Evolutionary conservation across 2,329 filamentous ascomycete species (phyloP).

Genomic region (Ophiocordyceps camponoti-leonardi): DNA sequence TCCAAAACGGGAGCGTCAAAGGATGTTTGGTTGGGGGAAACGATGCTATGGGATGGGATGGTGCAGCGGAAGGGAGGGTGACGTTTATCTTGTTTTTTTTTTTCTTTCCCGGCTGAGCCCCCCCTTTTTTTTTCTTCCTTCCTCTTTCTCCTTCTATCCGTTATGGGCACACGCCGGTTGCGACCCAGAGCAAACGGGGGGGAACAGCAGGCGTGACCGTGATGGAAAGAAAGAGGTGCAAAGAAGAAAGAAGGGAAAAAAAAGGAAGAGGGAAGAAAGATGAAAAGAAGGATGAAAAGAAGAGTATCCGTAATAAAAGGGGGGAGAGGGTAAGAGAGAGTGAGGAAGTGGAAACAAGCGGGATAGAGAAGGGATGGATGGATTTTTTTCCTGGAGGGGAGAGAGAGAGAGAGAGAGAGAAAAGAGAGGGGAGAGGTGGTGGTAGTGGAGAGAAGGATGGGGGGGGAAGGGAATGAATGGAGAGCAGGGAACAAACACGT

Average conservation of each 20-base stretch:
- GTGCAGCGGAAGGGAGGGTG: not conserved
- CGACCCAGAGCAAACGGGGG: not conserved
- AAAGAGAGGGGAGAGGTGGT: not conserved
- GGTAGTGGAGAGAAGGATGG: not conserved
- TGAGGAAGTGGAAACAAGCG: not conserved
- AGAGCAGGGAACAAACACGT: constrained; percentile 1
- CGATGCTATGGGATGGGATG: constrained; percentile 1
- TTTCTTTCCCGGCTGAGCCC: not conserved
- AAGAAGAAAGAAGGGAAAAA: not conserved
- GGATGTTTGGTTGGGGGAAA: constrained; percentile 7
- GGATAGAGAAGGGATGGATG: too few relatives aligned
- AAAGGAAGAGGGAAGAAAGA: not conserved
- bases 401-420: constrained; percentile 5
- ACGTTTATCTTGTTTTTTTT: not conserved
- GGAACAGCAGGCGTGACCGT: not conserved
- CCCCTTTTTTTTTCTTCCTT: not conserved
- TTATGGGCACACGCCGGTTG: not conserved
- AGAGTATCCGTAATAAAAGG: too few relatives aligned
- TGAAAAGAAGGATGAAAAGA: not conserved
- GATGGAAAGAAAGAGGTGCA: too few relatives aligned
- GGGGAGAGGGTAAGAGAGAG: too few relatives aligned
- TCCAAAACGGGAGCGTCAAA: constrained; percentile 5
- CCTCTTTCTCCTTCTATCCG: not conserved
- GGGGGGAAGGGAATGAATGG: not conserved
- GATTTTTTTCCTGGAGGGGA: too few relatives aligned